Evolutionary conservation across 208 protist species (phyloP).

Genomic region (Histomonas meleagridis): DNA sequence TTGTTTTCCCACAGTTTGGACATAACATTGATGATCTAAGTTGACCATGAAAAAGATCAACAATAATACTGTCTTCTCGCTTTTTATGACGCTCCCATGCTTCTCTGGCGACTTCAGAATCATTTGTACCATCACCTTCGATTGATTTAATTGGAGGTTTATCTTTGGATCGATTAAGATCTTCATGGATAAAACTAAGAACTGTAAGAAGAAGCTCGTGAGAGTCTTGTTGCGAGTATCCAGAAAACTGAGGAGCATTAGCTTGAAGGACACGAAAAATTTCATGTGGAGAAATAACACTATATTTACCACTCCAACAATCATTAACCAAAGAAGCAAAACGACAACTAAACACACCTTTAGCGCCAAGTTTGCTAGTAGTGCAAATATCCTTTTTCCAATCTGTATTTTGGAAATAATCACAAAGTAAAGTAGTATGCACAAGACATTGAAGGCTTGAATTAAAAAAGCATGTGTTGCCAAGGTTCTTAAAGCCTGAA

Average conservation of each 20-base stretch:
- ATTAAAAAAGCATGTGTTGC: neutral
- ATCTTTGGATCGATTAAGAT: constrained; percentile 61
- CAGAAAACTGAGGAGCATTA: constrained; percentile 30
- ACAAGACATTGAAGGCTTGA: constrained; percentile 73
- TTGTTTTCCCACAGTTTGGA: constrained; percentile 46
- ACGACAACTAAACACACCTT: constrained; percentile 37
- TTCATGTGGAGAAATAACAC: constrained; percentile 20
- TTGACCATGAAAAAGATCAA: constrained; percentile 52
- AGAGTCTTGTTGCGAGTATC: constrained; percentile 47
- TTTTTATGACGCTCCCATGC: constrained; percentile 43
- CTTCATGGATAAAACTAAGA: constrained; percentile 69
- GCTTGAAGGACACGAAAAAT: constrained; percentile 22
- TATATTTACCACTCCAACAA: neutral
- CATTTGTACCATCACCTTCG: constrained; percentile 31
- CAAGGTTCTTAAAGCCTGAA: neutral
- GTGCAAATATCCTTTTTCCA: constrained; percentile 36
- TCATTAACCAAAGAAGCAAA: constrained; percentile 37
- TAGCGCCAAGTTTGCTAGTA: constrained; percentile 41
- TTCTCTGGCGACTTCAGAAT: constrained; percentile 41
- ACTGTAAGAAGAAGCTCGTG: constrained; percentile 59
- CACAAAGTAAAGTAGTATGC: constrained; percentile 65
- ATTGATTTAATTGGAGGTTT: constrained; percentile 48
- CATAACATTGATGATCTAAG: constrained; percentile 49
- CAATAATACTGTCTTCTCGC: constrained; percentile 51
- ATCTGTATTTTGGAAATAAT: constrained; percentile 13